Conservation (phyloP, 2,329 filamentous ascomycete species). For the Trichoderma sp. region DNA sequence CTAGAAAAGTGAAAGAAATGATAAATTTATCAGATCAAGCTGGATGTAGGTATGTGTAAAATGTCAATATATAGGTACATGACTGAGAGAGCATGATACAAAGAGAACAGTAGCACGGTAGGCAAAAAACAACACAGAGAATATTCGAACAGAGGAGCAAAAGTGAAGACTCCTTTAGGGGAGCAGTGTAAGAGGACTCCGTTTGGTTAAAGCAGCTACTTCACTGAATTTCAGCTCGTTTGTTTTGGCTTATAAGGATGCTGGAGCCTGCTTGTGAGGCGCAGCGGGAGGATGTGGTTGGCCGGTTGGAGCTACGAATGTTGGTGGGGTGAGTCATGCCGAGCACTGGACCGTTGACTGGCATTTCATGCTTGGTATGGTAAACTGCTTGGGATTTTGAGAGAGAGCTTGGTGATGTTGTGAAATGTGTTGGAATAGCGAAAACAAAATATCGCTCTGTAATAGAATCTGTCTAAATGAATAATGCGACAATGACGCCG, state of each 20-base stretch:
- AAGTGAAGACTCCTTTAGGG: constrained; percentile 11
- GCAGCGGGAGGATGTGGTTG: not conserved
- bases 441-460: not conserved
- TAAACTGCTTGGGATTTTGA: not conserved
- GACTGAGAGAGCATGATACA: not conserved
- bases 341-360: not conserved
- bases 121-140: not conserved
- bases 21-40: not conserved
- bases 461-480: not conserved
- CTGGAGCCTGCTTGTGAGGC: not conserved
- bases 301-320: not conserved
- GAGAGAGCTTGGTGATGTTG: not conserved
- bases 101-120: not conserved
- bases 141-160: not conserved
- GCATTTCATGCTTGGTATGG: not conserved
- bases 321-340: not conserved
- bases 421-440: not conserved
- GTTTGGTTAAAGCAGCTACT: not conserved
- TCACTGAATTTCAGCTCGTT: not conserved
- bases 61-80: not conserved
- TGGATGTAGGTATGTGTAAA: not conserved
- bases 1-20: not conserved
- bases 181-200: not conserved
- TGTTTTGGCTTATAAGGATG: constrained; percentile 1
- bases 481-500: not conserved